Evolutionary conservation across 1,139 yeast genomes (phyloP).

Genomic region (Nematodospora anomalae): DNA sequence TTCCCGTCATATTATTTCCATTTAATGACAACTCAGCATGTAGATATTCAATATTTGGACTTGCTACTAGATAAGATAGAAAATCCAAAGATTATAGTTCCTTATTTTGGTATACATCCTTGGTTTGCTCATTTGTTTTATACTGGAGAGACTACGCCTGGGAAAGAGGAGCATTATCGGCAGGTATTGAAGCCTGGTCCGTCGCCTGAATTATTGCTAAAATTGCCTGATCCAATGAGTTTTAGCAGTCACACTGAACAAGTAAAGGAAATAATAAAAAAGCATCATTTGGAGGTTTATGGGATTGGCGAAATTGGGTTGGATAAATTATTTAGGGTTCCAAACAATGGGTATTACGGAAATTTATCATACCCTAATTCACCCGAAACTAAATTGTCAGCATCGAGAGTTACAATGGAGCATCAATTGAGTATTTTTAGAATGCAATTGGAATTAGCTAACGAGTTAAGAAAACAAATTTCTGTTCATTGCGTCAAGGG

Average conservation of each 20-base stretch:
- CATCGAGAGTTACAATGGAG: constrained; percentile 51
- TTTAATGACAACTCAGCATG: constrained; percentile 61
- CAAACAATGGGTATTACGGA: constrained; percentile 58
- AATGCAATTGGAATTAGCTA: constrained; percentile 56
- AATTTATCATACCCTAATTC: constrained; percentile 19
- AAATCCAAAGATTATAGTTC: constrained; percentile 35
- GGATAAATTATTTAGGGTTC: constrained; percentile 74
- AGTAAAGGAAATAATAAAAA: constrained; percentile 23
- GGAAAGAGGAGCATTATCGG: constrained; percentile 54
- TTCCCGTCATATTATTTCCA: constrained; percentile 18
- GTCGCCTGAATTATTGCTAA: constrained; percentile 39
- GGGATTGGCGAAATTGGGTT: constrained; percentile 89
- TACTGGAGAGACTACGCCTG: constrained; percentile 8
- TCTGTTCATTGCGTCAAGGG: constrained; percentile 87
- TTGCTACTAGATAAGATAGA: constrained; percentile 25
- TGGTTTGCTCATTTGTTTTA: constrained; percentile 78
- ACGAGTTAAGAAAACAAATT: constrained; percentile 46
- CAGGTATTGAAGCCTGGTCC: constrained; percentile 48
- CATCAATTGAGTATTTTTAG: constrained; percentile 64
- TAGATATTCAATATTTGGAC: constrained; percentile 44
- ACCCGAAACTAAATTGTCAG: constrained; percentile 30
- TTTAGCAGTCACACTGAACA: constrained; percentile 38
- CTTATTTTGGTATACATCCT: constrained; percentile 86
- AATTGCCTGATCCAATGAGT: constrained; percentile 62
- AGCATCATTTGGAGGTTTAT: constrained; percentile 20